Base-by-base conservation (phyloP, 768 basidiomycete genomes). In the Hortiboletus campestris region DNA sequence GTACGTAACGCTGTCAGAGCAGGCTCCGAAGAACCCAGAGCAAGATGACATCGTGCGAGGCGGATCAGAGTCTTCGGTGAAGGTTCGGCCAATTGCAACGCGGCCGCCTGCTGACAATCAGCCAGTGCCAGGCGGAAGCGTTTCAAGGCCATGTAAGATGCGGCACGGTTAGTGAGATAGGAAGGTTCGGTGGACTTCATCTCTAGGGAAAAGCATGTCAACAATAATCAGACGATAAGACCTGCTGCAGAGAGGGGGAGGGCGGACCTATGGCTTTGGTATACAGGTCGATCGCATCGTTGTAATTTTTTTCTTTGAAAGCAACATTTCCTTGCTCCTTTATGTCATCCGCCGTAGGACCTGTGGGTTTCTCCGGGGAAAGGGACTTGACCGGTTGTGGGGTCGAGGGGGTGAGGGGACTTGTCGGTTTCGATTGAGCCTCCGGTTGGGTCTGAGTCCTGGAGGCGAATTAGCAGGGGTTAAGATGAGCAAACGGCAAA, bases 91-190 rank as follows among this genome's bases (percentile, higher is more conserved):
- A 84, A 70, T 72, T 93, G 89, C 6, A 92, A 75, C 0, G 82
- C 71, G 0, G 81, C 78, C 5, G 91, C 92, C 35, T 77, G 77
- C 68, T 91, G 91, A 64, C 91, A 94, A 66, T 95, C 92, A 36
- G 78, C 79, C 17, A 94, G 76, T 0, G 93, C 93, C 0, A 76
- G 73, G 32, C 83, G 78, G 77, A 88, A 94, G 34, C 82, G 82
- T 67, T 93, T 92, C 48, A 89, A 67, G 0, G 84, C 83, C 83
- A 95, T 94, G 67, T 86, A 83, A 2, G 91, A 86, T 0, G 93
- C 92, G 0, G 93, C 92, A 29, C 92, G 84, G 69, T 95, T 95
- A 1, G 91, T 90, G 58, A 87, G 76, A 66, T 88, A 94, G 3
- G 88, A 79, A 1, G 91, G 84, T 69, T 94, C 88, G 4, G 75